phyloP scores from a whole-genome alignment of 495 filamentous ascomycete genomes.

The Penicillium argentinense region DNA sequence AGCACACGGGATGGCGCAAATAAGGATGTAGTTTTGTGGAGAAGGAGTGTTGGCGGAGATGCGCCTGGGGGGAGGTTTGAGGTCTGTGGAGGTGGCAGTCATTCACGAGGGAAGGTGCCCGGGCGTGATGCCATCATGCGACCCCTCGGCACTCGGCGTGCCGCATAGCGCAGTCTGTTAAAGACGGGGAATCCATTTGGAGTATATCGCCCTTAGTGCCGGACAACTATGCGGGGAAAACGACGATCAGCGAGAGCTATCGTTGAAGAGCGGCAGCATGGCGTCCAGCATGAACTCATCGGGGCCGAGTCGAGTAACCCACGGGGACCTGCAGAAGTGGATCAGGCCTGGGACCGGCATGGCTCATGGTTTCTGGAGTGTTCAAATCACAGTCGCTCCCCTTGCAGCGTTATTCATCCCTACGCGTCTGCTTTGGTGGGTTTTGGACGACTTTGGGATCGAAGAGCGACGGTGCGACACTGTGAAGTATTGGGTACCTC shows the following conservation, averaged over 20 bases:
- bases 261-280: too few species aligned
- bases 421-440: conserved; percentile 10
- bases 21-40: conserved; percentile 20
- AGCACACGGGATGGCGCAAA: conserved; percentile 25
- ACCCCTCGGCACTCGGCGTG: too few species aligned
- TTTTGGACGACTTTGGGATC: not conserved
- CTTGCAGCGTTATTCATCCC: conserved; percentile 18
- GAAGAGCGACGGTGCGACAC: not conserved
- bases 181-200: not conserved
- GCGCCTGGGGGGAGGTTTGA: not conserved
- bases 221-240: conserved; percentile 21
- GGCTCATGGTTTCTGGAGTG: conserved; percentile 6
- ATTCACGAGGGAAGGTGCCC: conserved; percentile 8
- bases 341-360: not conserved
- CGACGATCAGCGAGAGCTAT: conserved; percentile 14
- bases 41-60: conserved; percentile 17
- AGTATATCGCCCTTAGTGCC: conserved; percentile 4
- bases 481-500: not conserved
- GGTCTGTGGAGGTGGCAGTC: not conserved
- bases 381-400: conserved; percentile 24
- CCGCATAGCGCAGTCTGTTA: too few species aligned
- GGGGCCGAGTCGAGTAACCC: not conserved
- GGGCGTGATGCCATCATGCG: conserved; percentile 28
- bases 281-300: not conserved
- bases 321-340: conserved; percentile 19